These are phyloP conservation scores for Staphylotrichum longicolle DNA, from an alignment of 495 filamentous ascomycete genomes.

Conservation along the genomic window DNA sequence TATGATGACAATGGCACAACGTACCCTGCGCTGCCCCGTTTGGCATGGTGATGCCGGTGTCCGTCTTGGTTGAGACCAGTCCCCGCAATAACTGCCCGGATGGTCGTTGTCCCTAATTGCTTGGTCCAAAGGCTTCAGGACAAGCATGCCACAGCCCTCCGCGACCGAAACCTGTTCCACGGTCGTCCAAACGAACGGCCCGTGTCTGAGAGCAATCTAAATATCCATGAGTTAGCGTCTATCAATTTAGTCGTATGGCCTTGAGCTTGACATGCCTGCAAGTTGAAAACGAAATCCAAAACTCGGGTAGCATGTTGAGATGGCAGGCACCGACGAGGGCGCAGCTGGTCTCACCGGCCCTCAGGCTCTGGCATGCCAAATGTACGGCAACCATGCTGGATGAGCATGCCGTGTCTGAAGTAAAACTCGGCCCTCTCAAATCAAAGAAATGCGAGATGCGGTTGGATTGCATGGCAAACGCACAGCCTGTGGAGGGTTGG, in stretches of 20 bases:
- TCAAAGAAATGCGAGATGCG: conserved; percentile 63
- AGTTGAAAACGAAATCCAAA: conserved; percentile 38
- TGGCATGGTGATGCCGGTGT: conserved; percentile 59
- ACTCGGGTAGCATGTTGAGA: conserved; percentile 57
- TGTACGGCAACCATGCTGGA: conserved; percentile 66
- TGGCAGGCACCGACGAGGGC: conserved; percentile 59
- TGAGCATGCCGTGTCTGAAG: conserved; percentile 78
- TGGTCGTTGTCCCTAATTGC: conserved; percentile 57
- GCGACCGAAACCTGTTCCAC: conserved; percentile 63
- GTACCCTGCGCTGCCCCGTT: conserved; percentile 53
- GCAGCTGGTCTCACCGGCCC: conserved; percentile 50
- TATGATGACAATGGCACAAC: background rate
- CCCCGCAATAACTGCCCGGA: conserved; percentile 60
- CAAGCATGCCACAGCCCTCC: conserved; percentile 61
- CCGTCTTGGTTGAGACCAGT: conserved; percentile 62
- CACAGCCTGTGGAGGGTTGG: conserved; percentile 39
- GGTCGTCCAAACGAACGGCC: conserved; percentile 44
- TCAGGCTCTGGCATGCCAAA: conserved; percentile 76
- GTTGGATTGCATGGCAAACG: conserved; percentile 56
- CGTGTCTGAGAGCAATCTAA: conserved; percentile 64
- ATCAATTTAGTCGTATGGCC: too few species aligned
- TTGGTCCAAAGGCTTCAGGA: conserved; percentile 60
- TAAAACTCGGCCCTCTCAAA: conserved; percentile 61
- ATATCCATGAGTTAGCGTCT: background rate
- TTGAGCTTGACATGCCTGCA: conserved; percentile 24